A percentile compares a stretch with the other conserved stretches of the same genome.
These are phyloP conservation scores for Musa beccarii DNA, from an alignment of 176 grass and related monocot species.

Conservation along the genomic window DNA sequence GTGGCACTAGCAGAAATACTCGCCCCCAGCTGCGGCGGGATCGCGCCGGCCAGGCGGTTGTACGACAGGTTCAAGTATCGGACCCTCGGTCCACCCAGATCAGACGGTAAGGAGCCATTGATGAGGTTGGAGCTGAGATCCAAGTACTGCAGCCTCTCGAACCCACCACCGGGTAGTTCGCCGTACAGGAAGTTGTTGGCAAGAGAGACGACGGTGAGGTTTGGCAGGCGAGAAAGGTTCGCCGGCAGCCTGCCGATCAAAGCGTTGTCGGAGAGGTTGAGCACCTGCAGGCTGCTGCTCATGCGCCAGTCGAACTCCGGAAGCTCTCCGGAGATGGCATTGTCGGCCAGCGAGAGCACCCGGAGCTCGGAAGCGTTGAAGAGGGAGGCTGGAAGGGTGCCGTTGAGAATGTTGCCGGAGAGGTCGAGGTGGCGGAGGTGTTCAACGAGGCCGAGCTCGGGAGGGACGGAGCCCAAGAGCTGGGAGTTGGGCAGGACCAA, in stretches of 20 bases:
- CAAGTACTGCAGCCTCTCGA: constrained; percentile 7
- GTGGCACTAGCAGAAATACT: constrained; percentile 4
- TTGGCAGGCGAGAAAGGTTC: neutral
- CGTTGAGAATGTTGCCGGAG: constrained; percentile 14
- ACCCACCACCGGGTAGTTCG: constrained; percentile 4
- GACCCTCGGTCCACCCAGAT: neutral
- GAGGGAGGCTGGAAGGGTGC: constrained; percentile 4
- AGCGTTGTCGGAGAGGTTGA: constrained; percentile 16
- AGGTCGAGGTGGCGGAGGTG: constrained; percentile 15
- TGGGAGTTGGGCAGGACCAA: constrained; percentile 12
- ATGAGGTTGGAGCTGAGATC: constrained; percentile 14
- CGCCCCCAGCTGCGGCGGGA: constrained; percentile 1
- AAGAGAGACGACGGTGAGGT: neutral
- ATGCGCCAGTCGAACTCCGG: neutral
- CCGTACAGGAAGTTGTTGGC: constrained; percentile 12
- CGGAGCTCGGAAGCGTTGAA: constrained; percentile 12
- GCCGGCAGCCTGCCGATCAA: neutral
- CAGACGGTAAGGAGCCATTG: constrained; percentile 4
- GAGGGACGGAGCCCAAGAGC: constrained; percentile 5
- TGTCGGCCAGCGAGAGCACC: constrained; percentile 6
- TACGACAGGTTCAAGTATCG: constrained; percentile 13
- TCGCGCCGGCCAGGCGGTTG: neutral
- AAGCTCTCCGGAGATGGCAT: constrained; percentile 7
- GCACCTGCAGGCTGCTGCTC: constrained; percentile 8
- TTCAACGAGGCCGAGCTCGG: constrained; percentile 15